Evolutionary conservation across 2,329 filamentous ascomycete species (phyloP).

Genomic region (Apiospora aurea): DNA sequence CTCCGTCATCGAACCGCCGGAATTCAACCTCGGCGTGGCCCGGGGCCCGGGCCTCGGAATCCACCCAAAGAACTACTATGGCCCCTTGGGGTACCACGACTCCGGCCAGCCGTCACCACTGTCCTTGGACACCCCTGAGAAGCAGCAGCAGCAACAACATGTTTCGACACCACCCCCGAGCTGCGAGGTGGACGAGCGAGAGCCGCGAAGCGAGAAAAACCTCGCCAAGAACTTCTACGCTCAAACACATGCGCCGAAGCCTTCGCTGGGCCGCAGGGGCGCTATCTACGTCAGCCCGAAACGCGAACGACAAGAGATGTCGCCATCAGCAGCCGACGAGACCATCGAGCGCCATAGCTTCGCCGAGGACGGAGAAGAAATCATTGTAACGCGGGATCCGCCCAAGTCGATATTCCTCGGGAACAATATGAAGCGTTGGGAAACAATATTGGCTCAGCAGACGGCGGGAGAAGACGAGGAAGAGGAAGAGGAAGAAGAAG

Average conservation of each 20-base stretch:
- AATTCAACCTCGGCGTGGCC: background rate
- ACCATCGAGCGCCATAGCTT: background rate
- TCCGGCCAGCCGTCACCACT: background rate
- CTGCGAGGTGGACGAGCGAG: background rate
- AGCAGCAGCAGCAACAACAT: background rate
- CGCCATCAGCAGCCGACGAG: background rate
- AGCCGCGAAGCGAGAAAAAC: background rate
- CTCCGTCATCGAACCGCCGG: too few species aligned
- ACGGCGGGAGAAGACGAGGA: background rate
- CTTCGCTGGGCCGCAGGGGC: background rate
- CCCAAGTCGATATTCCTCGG: conserved; percentile 6
- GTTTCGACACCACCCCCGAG: background rate
- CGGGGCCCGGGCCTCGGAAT: background rate
- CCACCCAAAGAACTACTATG: background rate
- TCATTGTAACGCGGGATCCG: background rate
- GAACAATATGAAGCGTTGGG: conserved; percentile 14
- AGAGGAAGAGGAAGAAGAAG: background rate
- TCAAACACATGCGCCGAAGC: background rate
- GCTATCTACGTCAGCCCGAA: conserved; percentile 13
- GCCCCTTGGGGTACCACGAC: background rate
- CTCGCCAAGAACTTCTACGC: background rate
- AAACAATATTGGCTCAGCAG: background rate
- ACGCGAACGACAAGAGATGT: background rate
- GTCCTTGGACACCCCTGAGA: background rate
- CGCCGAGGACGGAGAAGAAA: background rate